Percentiles rank a stretch among this genome's conserved stretches.
Evolutionary conservation across 2,329 filamentous ascomycete genomes (phyloP).

Genomic region (Epichloe baconii): DNA sequence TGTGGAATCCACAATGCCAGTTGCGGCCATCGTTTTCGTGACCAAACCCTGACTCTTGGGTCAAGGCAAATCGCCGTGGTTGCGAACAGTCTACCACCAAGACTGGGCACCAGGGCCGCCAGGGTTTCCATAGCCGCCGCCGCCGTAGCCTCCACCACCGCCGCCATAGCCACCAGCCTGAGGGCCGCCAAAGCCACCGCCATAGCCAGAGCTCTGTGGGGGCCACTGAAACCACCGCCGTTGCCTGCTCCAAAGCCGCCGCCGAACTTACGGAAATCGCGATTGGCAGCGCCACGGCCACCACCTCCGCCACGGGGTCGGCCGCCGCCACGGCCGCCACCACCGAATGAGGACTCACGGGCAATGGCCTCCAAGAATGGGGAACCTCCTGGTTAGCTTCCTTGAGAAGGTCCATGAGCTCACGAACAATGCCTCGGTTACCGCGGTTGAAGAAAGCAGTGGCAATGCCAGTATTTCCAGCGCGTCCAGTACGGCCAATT

Average conservation of each 20-base stretch:
- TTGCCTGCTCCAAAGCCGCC: slow-evolving; percentile 28
- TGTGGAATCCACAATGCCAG: slow-evolving; percentile 6
- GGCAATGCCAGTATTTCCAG: slow-evolving; percentile 94
- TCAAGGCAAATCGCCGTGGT: slow-evolving; percentile 3
- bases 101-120: slow-evolving; percentile 54
- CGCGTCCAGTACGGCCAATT: slow-evolving; percentile 99
- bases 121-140: slow-evolving; percentile 49
- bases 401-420: slow-evolving; percentile 94
- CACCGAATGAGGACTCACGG: slow-evolving; percentile 78
- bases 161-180: slow-evolving; percentile 26
- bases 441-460: slow-evolving; percentile 99
- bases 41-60: not conserved
- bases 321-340: slow-evolving; percentile 51
- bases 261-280: slow-evolving; percentile 78
- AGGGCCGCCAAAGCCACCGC: slow-evolving; percentile 21
- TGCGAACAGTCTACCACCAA: slow-evolving; percentile 40
- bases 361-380: slow-evolving; percentile 93
- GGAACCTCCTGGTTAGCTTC: slow-evolving; percentile 98
- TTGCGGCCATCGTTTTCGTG: slow-evolving; percentile 1
- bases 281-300: slow-evolving; percentile 59
- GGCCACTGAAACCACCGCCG: slow-evolving; percentile 20
- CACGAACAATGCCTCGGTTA: slow-evolving; percentile 93
- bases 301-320: slow-evolving; percentile 41
- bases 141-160: slow-evolving; percentile 28
- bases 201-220: slow-evolving; percentile 23